Conservation (phyloP, 1,284 basidiomycete genomes). For the Mycena sp. region DNA sequence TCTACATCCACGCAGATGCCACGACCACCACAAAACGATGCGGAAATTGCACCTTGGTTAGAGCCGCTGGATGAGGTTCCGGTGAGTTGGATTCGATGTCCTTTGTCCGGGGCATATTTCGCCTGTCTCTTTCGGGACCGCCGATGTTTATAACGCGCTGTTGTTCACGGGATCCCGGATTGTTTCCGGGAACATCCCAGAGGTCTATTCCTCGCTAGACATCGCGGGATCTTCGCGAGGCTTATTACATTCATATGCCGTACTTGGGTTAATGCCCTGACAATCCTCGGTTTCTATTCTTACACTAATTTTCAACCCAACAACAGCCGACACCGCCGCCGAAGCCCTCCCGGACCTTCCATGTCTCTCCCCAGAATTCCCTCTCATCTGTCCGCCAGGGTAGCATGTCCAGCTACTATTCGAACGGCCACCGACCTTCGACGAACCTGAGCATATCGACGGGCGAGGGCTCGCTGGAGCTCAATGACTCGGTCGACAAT, state of each 20-base stretch:
- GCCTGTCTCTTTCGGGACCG: neutral
- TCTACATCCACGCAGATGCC: conserved; percentile 16
- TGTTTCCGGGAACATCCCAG: too few relatives aligned
- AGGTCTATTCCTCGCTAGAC: too few relatives aligned
- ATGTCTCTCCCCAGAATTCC: conserved; percentile 20
- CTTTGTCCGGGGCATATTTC: neutral
- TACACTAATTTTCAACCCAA: conserved; percentile 17
- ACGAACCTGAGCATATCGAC: conserved; percentile 28
- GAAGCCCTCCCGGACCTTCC: conserved; percentile 36
- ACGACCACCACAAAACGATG: neutral
- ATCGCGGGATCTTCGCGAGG: neutral
- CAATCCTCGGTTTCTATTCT: neutral
- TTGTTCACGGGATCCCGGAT: too few relatives aligned
- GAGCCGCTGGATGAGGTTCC: conserved; percentile 25
- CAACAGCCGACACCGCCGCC: conserved; percentile 49
- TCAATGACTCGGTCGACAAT: conserved; percentile 25
- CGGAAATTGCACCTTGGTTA: conserved; percentile 24
- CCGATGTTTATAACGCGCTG: too few relatives aligned
- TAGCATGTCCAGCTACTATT: conserved; percentile 24
- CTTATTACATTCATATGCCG: conserved; percentile 14
- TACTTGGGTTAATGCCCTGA: conserved; percentile 18
- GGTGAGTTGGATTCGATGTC: conserved; percentile 18
- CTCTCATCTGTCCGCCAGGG: conserved; percentile 14
- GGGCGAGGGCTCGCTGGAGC: conserved; percentile 19
- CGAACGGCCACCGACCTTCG: conserved; percentile 23